phyloP scores from a whole-genome alignment of 345 rosid genomes.

The Heritiera littoralis region DNA sequence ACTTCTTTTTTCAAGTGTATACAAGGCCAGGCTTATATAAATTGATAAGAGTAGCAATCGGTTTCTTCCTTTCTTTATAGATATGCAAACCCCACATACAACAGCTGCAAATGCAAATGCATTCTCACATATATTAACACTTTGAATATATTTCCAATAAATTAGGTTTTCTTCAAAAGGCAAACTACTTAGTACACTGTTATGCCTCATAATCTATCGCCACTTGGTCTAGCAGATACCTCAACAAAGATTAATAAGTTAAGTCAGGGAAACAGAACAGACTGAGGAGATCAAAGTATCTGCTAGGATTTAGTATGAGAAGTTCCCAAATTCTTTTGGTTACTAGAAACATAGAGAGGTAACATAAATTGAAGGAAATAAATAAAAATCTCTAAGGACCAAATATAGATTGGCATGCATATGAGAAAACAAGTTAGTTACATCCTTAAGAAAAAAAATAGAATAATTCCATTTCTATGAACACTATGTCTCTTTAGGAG shows the following conservation, averaged over 20 bases:
- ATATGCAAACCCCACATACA: neutral
- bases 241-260: neutral
- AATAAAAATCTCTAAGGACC: neutral
- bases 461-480: neutral
- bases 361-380: neutral
- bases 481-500: neutral
- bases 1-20: no score
- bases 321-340: neutral
- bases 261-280: neutral
- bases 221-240: neutral
- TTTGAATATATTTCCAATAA: neutral
- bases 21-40: no score
- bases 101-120: neutral
- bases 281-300: neutral
- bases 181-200: neutral
- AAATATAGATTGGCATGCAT: constrained; percentile 14
- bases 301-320: neutral
- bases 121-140: neutral
- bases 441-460: neutral
- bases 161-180: neutral
- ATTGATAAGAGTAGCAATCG: neutral
- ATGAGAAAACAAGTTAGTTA: neutral
- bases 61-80: neutral
- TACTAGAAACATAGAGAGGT: neutral
- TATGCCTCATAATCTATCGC: neutral